Evolutionary conservation across 2,329 filamentous ascomycete genomes (phyloP).

Genomic region (Pseudopithomyces chartarum): DNA sequence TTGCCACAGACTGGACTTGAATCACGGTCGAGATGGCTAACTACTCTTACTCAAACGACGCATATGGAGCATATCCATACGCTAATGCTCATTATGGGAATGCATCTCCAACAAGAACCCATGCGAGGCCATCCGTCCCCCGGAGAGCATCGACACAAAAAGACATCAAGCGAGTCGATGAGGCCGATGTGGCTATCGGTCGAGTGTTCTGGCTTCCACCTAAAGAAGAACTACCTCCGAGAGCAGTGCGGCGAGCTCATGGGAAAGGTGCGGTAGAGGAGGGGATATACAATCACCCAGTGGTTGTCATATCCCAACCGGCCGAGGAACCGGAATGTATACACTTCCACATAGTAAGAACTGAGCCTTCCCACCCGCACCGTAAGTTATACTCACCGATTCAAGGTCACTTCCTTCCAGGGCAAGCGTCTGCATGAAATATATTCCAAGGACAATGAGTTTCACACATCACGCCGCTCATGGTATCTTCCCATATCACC

Average conservation of each 20-base stretch:
- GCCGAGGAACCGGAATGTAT: slow-evolving; percentile 26
- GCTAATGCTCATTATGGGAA: slow-evolving; percentile 7
- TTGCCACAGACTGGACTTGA: not conserved
- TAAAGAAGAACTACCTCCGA: slow-evolving; percentile 31
- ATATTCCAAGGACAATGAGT: slow-evolving; percentile 39
- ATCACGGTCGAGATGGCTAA: not conserved
- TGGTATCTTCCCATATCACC: slow-evolving; percentile 43
- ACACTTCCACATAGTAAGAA: slow-evolving; percentile 44
- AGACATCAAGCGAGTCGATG: slow-evolving; percentile 15
- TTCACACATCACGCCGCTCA: slow-evolving; percentile 35
- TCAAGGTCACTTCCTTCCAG: slow-evolving; percentile 41
- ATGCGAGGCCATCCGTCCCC: not conserved
- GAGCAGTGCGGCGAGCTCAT: slow-evolving; percentile 32
- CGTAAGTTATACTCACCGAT: slow-evolving; percentile 14
- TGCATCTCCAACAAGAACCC: slow-evolving; percentile 2
- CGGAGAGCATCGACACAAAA: slow-evolving; percentile 19
- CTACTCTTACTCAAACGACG: slow-evolving; percentile 2
- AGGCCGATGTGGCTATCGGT: slow-evolving; percentile 28
- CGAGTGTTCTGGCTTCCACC: slow-evolving; percentile 39
- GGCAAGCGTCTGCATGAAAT: slow-evolving; percentile 38
- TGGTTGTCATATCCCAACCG: slow-evolving; percentile 40
- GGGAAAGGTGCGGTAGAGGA: slow-evolving; percentile 40
- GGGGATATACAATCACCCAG: slow-evolving; percentile 40
- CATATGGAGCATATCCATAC: not conserved
- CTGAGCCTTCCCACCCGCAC: not conserved